Evolutionary conservation across 148 eudicot genomes (phyloP), one percentile per base, ranked within the genome.

Genomic region (Arbutus unedo): DNA sequence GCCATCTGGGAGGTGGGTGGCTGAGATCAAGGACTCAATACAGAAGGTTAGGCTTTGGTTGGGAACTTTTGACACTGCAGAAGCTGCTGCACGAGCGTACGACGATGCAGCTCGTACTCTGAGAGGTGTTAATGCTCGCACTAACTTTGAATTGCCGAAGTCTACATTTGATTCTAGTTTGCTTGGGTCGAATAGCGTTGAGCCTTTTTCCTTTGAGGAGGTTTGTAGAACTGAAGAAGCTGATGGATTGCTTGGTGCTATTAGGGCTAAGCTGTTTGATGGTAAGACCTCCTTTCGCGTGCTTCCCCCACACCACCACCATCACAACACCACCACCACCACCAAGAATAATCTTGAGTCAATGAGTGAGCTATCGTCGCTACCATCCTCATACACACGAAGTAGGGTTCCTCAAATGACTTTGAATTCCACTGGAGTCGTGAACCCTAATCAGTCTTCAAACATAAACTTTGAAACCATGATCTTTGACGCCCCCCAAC

Each of bases 1-100:
- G 79, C 86, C 84, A 23, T 86, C 88, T 0, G 88, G 88, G 3
- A 77, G 85, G 25, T 86, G 88, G 88, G 87, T 86, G 70, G 88
- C 88, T 0, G 88, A 86, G 84, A 86, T 86, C 75, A 86, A 86
- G 76, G 88, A 86, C 68, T 86, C 88, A 11, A 62, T 81, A 48
- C 81, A 80, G 48, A 83, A 86, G 25, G 88, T 81, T 14, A 81
- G 88, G 78, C 85, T 86, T 10, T 86, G 86, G 88, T 21, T 86
- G 3, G 88, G 88, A 11, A 86, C 88, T 3, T 86, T 83, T 13
- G 86, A 86, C n/a, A 86, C 88, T 2, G 88, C 83, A 10, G 88
- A 86, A 51, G 88, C 80, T 6, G 88, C 88, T 18, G 88, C 88
- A 7, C 85, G 86, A 6, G 88, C 88, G 0, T 86, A 86, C 19